Evolutionary conservation across 164 flowering plant species (phyloP).

Genomic region (Litsea cubeba): DNA sequence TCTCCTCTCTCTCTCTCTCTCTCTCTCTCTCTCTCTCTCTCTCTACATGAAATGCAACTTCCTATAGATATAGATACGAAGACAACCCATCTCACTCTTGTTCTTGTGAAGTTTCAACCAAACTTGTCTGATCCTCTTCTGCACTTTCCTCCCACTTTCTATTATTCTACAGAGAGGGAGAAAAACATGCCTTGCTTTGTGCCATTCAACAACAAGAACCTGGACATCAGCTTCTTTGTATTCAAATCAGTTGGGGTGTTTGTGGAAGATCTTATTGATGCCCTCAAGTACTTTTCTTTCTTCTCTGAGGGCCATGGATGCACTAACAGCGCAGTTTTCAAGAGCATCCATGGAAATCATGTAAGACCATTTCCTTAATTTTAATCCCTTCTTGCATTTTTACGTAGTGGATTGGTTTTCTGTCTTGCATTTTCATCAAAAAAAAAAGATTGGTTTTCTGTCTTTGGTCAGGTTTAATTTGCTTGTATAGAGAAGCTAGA

Average conservation of each 20-base stretch:
- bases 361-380: conserved; percentile 21
- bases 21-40: not conserved
- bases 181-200: conserved; percentile 46
- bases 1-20: not conserved
- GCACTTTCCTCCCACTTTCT: conserved; percentile 1
- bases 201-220: conserved; percentile 44
- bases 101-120: not conserved
- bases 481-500: too few relatives aligned
- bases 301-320: conserved; percentile 49
- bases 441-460: too few relatives aligned
- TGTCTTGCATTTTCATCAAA: too few relatives aligned
- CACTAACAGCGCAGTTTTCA: conserved; percentile 43
- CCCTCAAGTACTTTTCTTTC: conserved; percentile 38
- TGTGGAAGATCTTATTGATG: conserved; percentile 14
- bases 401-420: not conserved
- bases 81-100: not conserved
- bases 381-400: not conserved
- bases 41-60: not conserved
- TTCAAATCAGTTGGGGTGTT: conserved; percentile 41
- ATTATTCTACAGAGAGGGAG: not conserved
- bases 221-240: conserved; percentile 40
- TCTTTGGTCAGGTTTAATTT: too few relatives aligned
- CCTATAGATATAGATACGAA: not conserved
- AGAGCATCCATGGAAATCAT: conserved; percentile 69
- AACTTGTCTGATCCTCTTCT: not conserved